Base-by-base conservation (phyloP, 179 eudicot species). In the Heliamphora pulchella region DNA sequence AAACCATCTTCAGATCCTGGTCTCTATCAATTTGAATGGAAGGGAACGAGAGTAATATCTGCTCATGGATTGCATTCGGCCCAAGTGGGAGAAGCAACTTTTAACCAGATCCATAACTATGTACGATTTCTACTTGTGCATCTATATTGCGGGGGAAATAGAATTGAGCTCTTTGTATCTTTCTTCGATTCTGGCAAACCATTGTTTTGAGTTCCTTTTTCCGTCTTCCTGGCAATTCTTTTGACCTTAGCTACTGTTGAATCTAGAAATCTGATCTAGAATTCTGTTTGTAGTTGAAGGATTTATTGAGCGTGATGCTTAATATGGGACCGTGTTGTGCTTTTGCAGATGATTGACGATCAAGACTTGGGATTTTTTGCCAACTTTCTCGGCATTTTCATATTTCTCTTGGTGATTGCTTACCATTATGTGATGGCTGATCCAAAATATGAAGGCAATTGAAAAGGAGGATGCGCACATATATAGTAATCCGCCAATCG, bases 381-480 rank as follows among this genome's bases (percentile, higher is more conserved):
- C 86, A 90, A 90, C 81, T 80, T 87, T 59, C 83, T 90, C 22
- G 96, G 96, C 61, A 87, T 91, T 17, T 84, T 82, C 31, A 81
- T 90, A 78, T 90, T 91, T 67, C 81, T 81, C 17, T 79, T 90
- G 72, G 89, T 91, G 73, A 90, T 91, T 78, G 93, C 91, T 65
- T 89, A 90, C 77, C 93, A 90, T 75, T 91, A 88, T 78, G 91
- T 88, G 70, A 73, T 85, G 81, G 92, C 89, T 20, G 91, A 91
- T 66, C 91, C 92, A 0, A 88, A 87, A 79, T 88, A 89, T 78
- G 93, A 89, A 82, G 88, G 86, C 71, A 89, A 88, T 84, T 89
- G 82, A 88, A 65, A 59, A 62, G 50, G n/a, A 62, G 50, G n/a
- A 18, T 43, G 57, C 74, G 66, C 11, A 72, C 31, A 31, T 31